Evolutionary conservation across 805 yeast species (phyloP), one percentile per base, ranked within the genome.

Genomic region (Kuraishia hungarica): DNA sequence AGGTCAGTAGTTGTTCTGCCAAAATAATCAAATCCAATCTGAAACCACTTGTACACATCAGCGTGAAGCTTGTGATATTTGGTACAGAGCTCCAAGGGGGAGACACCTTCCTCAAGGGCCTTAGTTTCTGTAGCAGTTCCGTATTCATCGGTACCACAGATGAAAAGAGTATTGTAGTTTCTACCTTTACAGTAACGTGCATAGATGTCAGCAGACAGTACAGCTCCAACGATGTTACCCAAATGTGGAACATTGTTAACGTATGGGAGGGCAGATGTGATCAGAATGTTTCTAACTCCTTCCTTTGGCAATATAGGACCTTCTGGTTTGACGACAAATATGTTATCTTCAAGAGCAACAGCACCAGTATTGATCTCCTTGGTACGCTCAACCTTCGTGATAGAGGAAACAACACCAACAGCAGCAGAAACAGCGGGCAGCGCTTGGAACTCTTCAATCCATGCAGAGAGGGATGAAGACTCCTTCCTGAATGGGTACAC

Each of bases 101-200:
- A 80, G 57, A 89, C 87, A 48, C 87, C 84, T 67, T 94, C 99
- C 69, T 93, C 98, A 53, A 94, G 74, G 11, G 99, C 99, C 73
- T 93, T 94, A 28, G 99, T 94, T 72, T 94, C 99, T 17, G 99
- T 94, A 51, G 99, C 99, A 56, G 99, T 94, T 69, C 99, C 99
- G 69, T 94, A 94, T 74, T 94, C 99, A 69, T 94, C 99, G 46
- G 99, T 94, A 74, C 99, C 99, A 72, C 99, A 91, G 56, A 94
- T 73, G 66, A 76, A 94, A 60, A 94, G 74, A 21, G 96, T 78
- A 69, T 92, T 94, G 74, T 86, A 86, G 70, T 90, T 88, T 76
- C 97, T 84, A 63, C 86, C 84, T 71, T 91, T 92, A 68, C 88
- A 82, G 71, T 89, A 94, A 67, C 98, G 84, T 55, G 97, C 80